Conservation (phyloP, 176 grass and related monocot species). For the Musa acuminata region DNA sequence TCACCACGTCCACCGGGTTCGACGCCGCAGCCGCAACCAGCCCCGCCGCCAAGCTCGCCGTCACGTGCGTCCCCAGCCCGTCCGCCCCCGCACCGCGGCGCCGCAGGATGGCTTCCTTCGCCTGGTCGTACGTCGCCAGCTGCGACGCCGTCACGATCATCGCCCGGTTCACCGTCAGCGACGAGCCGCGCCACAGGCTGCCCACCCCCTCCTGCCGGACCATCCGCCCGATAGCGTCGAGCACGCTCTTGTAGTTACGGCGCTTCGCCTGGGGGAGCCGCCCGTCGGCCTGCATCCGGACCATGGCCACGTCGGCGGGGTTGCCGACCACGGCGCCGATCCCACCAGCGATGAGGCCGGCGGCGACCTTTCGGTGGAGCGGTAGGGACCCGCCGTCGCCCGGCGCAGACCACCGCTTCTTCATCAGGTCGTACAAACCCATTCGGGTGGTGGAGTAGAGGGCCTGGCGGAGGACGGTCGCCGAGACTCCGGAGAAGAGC, state of each 20-base stretch:
- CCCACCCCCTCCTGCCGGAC: neutral
- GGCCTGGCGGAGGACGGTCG: slow-evolving; percentile 12
- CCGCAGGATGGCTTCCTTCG: slow-evolving; percentile 11
- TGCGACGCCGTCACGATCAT: slow-evolving; percentile 22
- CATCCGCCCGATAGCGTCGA: slow-evolving; percentile 15
- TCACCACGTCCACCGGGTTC: slow-evolving; percentile 19
- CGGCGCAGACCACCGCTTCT: neutral
- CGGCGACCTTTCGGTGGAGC: slow-evolving; percentile 9
- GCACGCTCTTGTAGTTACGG: slow-evolving; percentile 19
- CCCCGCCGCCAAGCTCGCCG: slow-evolving; percentile 7
- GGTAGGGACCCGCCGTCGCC: neutral
- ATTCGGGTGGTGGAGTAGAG: slow-evolving; percentile 14
- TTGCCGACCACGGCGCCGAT: slow-evolving; percentile 8
- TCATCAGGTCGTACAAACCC: slow-evolving; percentile 11
- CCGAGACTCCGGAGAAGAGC: slow-evolving; percentile 7
- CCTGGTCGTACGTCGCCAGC: slow-evolving; percentile 17
- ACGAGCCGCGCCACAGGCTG: neutral
- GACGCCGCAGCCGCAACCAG: slow-evolving; percentile 7
- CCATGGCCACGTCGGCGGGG: slow-evolving; percentile 16
- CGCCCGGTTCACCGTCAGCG: slow-evolving; percentile 16
- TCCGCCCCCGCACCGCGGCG: neutral
- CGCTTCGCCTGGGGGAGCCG: slow-evolving; percentile 1
- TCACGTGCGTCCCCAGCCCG: slow-evolving; percentile 11
- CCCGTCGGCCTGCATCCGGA: slow-evolving; percentile 15
- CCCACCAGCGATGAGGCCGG: slow-evolving; percentile 12